Base-by-base conservation (phyloP, 1,284 basidiomycete genomes). In the Ustilago tritici region DNA sequence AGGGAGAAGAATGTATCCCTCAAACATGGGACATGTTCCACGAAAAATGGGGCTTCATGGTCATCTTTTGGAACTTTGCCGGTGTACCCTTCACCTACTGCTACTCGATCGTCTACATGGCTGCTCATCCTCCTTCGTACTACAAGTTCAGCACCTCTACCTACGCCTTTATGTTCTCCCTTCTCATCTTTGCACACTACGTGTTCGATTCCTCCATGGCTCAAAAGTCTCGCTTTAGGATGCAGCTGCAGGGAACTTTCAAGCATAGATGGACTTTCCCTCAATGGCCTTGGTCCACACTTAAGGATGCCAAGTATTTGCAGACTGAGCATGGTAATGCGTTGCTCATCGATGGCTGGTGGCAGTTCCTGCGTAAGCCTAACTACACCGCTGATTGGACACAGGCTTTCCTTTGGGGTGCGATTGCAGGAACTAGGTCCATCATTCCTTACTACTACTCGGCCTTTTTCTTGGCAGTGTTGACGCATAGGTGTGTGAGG, bases 211-310 rank as follows among this genome's bases (percentile, higher is more conserved):
- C 93, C 14, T 90, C 94, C 9, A 98, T 97, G 94, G 92, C 95
- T 3, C 96, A 99, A 86, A 99, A 99, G 89, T 95, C 94, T 76
- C 91, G 92, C 76, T 98, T 98, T 91, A 96, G 97, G 87, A 96
- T 98, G 92, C 93, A 97, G 87, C 92, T 93, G 49, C 94, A 88
- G 65, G 86, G 95, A 84, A 95, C 94, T 38, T 93, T 93, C 80
- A 92, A 91, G 84, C 90, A 90, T 61, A 93, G 85, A 10, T 82
- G 92, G 88, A 76, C 95, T 0, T 99, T 99, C 91, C 96, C 96
- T 63, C 93, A 96, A 85, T 89, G 98, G 32, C 96, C 96, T 0
- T 91, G 94, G 87, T 90, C 91, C 69, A 92, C 91, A n/a, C 88
- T 98, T 78, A 87, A 94, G 85, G 92, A 98, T 87, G 96, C 97